These are phyloP conservation scores for Dendrothele bispora DNA, from an alignment of 768 basidiomycete genomes.

Conservation along the genomic window DNA sequence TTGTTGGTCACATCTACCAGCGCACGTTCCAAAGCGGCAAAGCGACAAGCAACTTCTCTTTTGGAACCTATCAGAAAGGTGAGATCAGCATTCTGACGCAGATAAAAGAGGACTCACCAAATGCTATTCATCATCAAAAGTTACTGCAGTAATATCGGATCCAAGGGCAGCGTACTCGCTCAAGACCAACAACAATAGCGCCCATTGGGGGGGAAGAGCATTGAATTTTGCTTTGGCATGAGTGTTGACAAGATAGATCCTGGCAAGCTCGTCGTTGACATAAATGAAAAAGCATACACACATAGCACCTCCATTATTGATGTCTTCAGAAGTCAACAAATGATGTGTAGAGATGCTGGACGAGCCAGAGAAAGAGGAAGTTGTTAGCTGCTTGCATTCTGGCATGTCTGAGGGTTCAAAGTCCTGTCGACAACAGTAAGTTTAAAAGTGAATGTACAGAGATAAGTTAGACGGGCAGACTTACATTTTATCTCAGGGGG, in stretches of 20 bases:
- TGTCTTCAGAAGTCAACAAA: constrained; percentile 67
- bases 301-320: constrained; percentile 70
- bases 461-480: too few species aligned
- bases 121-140: constrained; percentile 86
- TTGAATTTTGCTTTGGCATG: constrained; percentile 85
- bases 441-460: too few species aligned
- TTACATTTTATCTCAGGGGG: too few species aligned
- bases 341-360: constrained; percentile 61
- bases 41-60: constrained; percentile 79
- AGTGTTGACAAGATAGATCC: constrained; percentile 89
- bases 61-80: constrained; percentile 61
- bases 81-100: constrained; percentile 11
- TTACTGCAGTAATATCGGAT: constrained; percentile 76
- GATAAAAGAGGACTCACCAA: constrained; percentile 48
- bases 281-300: constrained; percentile 90
- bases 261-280: constrained; percentile 87
- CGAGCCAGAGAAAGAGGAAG: constrained; percentile 74
- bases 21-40: constrained; percentile 83
- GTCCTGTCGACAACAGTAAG: constrained; percentile 58
- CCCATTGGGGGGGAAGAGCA: constrained; percentile 68
- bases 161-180: constrained; percentile 94
- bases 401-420: constrained; percentile 98
- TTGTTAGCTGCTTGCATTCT: constrained; percentile 92
- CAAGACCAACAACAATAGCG: constrained; percentile 94
- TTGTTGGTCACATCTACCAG: constrained; percentile 90